Percentiles rank a stretch among this genome's conserved stretches.
Evolutionary conservation across 176 grass and related monocot species (phyloP).

Genomic region (Oryza nivara): DNA sequence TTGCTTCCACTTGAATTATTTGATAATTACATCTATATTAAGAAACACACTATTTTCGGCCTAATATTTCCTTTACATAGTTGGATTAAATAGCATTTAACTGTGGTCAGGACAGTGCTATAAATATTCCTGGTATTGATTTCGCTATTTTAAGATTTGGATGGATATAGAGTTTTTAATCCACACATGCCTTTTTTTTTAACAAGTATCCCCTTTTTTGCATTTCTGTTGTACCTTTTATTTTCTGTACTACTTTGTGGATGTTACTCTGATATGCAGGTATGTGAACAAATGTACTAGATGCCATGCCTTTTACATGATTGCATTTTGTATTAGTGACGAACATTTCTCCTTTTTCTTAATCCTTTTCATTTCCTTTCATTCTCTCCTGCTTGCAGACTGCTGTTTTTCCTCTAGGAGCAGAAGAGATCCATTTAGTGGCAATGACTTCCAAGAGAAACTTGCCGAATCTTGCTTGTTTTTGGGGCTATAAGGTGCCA

Average conservation of each 20-base stretch:
- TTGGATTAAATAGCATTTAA: constrained; percentile 14
- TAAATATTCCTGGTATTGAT: constrained; percentile 10
- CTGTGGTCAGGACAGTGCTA: not conserved
- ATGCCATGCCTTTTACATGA: not conserved
- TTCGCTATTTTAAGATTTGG: not conserved
- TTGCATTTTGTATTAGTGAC: not conserved
- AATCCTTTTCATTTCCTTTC: constrained; percentile 15
- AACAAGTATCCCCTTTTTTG: not conserved
- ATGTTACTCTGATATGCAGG: not conserved
- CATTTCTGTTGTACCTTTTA: not conserved
- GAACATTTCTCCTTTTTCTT: not conserved
- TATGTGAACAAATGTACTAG: constrained; percentile 5
- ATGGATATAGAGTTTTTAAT: constrained; percentile 1
- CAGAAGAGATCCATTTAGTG: constrained; percentile 91
- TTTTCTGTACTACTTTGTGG: not conserved
- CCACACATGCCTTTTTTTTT: not conserved
- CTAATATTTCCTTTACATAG: constrained; percentile 11
- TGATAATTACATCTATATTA: constrained; percentile 20
- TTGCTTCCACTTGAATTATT: constrained; percentile 8
- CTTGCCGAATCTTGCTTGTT: constrained; percentile 63
- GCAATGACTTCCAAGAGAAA: constrained; percentile 78
- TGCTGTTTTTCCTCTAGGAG: constrained; percentile 77
- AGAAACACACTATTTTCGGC: not conserved
- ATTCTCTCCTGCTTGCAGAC: constrained; percentile 63
- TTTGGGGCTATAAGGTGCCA: constrained; percentile 87